These are phyloP conservation scores for Ustilago loliicola DNA, from an alignment of 1,284 basidiomycete genomes.

Conservation along the genomic window DNA sequence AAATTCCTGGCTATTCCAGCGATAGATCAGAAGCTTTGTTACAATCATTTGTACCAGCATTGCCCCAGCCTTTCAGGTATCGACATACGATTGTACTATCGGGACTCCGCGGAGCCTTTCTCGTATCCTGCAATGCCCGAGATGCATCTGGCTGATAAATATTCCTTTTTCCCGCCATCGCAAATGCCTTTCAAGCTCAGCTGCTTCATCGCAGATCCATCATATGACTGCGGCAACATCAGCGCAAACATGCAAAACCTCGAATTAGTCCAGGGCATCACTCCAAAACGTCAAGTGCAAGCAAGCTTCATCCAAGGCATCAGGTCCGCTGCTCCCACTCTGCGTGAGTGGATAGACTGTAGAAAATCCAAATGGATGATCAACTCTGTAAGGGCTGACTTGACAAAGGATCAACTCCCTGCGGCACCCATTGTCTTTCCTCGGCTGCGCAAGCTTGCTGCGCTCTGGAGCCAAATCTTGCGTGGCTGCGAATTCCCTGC, in stretches of 20 bases:
- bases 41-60: slow-evolving; percentile 8
- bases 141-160: neutral
- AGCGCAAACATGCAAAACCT: slow-evolving; percentile 6
- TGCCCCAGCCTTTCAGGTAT: slow-evolving; percentile 3
- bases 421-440: neutral
- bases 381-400: neutral
- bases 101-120: neutral
- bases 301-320: neutral
- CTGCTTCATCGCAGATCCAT: neutral
- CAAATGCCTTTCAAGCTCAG: slow-evolving; percentile 8
- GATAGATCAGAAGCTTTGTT: slow-evolving; percentile 10
- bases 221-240: slow-evolving; percentile 8
- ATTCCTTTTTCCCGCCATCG: neutral
- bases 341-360: slow-evolving; percentile 13
- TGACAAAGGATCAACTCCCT: neutral
- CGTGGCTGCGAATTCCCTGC: slow-evolving; percentile 2
- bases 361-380: neutral
- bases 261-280: slow-evolving; percentile 1
- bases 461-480: neutral
- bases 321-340: neutral
- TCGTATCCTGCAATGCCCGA: neutral
- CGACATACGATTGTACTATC: slow-evolving; percentile 7
- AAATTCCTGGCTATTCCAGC: slow-evolving; percentile 6
- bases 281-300: neutral
- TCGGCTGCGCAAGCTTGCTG: slow-evolving; percentile 3